Conservation (phyloP, 2,329 filamentous ascomycete species). For the Thielaviopsis populi region DNA sequence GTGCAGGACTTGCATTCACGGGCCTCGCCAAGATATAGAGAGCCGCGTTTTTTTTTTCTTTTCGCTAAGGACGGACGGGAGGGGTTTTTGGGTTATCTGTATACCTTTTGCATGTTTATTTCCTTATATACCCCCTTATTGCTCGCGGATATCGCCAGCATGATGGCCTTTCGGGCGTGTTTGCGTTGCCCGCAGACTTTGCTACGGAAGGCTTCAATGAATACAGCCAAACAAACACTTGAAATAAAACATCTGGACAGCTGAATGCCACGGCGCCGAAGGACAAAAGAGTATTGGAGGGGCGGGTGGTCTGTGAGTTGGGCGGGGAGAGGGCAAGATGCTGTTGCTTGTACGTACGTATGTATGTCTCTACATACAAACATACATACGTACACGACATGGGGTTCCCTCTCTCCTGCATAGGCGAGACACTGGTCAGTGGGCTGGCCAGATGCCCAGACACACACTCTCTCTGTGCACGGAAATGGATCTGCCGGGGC, state of each 20-base stretch:
- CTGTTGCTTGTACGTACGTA: no score
- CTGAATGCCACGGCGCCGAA: neutral
- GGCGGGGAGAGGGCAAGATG: no score
- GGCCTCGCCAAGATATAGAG: neutral
- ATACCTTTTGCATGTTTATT: slow-evolving; percentile 1
- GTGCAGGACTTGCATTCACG: neutral
- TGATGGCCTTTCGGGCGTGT: neutral
- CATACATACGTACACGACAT: no score
- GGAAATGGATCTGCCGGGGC: no score
- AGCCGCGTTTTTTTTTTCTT: neutral
- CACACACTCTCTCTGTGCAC: no score
- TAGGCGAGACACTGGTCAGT: no score
- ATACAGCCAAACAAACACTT: neutral
- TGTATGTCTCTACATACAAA: no score
- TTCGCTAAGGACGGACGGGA: neutral
- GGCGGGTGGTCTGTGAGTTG: no score
- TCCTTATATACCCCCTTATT: neutral
- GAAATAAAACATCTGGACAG: neutral
- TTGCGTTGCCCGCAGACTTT: neutral
- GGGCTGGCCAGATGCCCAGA: no score
- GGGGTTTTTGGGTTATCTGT: neutral
- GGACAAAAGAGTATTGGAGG: no score
- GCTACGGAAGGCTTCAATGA: neutral
- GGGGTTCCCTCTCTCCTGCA: no score
- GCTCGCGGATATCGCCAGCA: neutral